A percentile compares a stretch with the other conserved stretches of the same genome.
phyloP scores from a whole-genome alignment of 352 stramenopile species.

The Pythium apleroticum region DNA sequence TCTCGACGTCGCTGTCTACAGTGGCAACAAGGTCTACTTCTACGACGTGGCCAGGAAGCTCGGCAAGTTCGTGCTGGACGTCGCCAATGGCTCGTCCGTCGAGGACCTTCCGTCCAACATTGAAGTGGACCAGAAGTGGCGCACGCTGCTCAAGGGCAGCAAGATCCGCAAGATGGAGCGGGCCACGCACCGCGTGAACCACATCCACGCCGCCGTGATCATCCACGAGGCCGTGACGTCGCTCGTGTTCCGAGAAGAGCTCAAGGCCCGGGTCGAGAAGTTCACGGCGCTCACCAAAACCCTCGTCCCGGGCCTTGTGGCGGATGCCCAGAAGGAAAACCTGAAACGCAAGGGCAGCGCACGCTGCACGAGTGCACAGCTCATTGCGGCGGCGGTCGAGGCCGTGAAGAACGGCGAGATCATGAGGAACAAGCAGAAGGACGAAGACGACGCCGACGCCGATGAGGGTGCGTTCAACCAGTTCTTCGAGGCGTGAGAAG shows the following conservation, averaged over 20 bases:
- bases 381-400: conserved; percentile 5
- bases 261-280: conserved; percentile 49
- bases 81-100: conserved; percentile 46
- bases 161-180: conserved; percentile 57
- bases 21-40: conserved; percentile 58
- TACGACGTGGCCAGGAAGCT: conserved; percentile 52
- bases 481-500: conserved; percentile 15
- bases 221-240: conserved; percentile 53
- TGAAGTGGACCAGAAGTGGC: conserved; percentile 57
- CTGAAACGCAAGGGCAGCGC: conserved; percentile 3
- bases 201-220: conserved; percentile 45
- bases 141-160: conserved; percentile 41
- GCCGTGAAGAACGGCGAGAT: conserved; percentile 5
- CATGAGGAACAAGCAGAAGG: not conserved
- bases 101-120: conserved; percentile 48
- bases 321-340: not conserved
- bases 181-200: conserved; percentile 46
- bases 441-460: conserved; percentile 7
- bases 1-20: conserved; percentile 52
- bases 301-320: not conserved
- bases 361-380: not conserved
- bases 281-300: conserved; percentile 41
- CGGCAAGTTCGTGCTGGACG: conserved; percentile 61
- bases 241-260: conserved; percentile 61
- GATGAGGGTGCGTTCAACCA: conserved; percentile 12